Evolutionary conservation across 331 rosid genomes (phyloP).

Genomic region (Prunus yedoensis): DNA sequence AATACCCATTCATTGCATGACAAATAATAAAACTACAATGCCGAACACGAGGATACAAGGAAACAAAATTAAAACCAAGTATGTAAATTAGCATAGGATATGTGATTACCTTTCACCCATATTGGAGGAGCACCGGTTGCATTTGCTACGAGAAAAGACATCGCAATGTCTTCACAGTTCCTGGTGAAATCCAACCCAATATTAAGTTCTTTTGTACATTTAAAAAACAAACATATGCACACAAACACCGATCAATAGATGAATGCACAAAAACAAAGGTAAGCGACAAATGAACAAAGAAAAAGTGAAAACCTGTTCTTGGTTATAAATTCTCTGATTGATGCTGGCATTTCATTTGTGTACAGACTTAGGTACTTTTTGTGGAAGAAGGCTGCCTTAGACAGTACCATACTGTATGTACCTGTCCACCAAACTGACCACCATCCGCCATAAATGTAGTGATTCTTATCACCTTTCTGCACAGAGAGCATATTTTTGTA

Average conservation of each 20-base stretch:
- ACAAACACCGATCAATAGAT: neutral
- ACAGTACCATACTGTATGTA: slow-evolving; percentile 91
- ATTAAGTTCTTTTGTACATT: neutral
- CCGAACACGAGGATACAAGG: neutral
- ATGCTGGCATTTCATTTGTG: slow-evolving; percentile 77
- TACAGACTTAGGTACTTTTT: slow-evolving; percentile 72
- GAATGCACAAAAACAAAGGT: neutral
- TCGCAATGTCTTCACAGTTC: slow-evolving; percentile 98
- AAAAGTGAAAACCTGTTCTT: slow-evolving; percentile 60
- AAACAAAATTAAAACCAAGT: neutral
- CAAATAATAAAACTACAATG: neutral
- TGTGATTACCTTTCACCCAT: slow-evolving; percentile 86
- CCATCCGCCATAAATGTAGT: slow-evolving; percentile 89
- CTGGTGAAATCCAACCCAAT: slow-evolving; percentile 47
- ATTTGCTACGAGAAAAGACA: slow-evolving; percentile 98
- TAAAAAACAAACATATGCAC: neutral
- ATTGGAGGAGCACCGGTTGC: slow-evolving; percentile 89
- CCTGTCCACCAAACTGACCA: slow-evolving; percentile 99
- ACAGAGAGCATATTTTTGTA: slow-evolving; percentile 15
- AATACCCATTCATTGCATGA: neutral
- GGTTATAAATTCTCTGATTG: slow-evolving; percentile 67
- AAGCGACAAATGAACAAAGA: slow-evolving; percentile 12
- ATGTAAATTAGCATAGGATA: neutral
- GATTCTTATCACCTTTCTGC: slow-evolving; percentile 51
- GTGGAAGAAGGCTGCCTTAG: slow-evolving; percentile 98